These are phyloP conservation scores for Allantophomopsis cytisporea DNA, from an alignment of 2,329 filamentous ascomycete species.

Conservation along the genomic window DNA sequence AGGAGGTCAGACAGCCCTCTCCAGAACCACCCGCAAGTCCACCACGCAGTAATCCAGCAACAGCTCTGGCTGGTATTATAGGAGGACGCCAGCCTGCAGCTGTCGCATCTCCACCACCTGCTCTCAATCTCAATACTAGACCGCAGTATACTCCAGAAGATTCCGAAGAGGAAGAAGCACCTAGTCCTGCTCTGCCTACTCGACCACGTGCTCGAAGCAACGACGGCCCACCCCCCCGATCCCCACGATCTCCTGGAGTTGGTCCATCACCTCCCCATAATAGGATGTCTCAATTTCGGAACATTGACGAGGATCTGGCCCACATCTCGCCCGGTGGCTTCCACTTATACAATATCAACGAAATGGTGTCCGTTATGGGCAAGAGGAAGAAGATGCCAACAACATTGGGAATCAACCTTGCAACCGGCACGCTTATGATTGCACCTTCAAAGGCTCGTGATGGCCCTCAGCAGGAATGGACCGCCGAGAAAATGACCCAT, in stretches of 20 bases:
- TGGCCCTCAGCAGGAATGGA: conserved; percentile 83
- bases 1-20: conserved; percentile 10
- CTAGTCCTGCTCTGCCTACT: conserved; percentile 46
- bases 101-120: conserved; percentile 32
- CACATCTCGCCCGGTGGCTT: conserved; percentile 60
- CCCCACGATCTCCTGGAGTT: conserved; percentile 26
- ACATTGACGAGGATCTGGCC: conserved; percentile 29
- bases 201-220: conserved; percentile 33
- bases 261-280: conserved; percentile 39
- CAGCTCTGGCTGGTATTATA: conserved; percentile 41
- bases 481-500: conserved; percentile 87
- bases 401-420: conserved; percentile 86
- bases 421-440: conserved; percentile 80
- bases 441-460: conserved; percentile 75
- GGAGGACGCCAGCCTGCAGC: conserved; percentile 14
- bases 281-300: conserved; percentile 23
- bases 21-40: conserved; percentile 1
- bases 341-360: conserved; percentile 92
- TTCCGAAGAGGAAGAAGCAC: conserved; percentile 49
- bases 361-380: conserved; percentile 94
- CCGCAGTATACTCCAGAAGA: conserved; percentile 51
- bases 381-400: conserved; percentile 98
- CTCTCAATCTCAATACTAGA: conserved; percentile 31
- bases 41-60: conserved; percentile 16
- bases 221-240: conserved; percentile 12